A percentile compares a stretch with the other conserved stretches of the same genome.
Evolutionary conservation across 768 basidiomycete genomes (phyloP).

Genomic region (Pleurotus ostreatus): DNA sequence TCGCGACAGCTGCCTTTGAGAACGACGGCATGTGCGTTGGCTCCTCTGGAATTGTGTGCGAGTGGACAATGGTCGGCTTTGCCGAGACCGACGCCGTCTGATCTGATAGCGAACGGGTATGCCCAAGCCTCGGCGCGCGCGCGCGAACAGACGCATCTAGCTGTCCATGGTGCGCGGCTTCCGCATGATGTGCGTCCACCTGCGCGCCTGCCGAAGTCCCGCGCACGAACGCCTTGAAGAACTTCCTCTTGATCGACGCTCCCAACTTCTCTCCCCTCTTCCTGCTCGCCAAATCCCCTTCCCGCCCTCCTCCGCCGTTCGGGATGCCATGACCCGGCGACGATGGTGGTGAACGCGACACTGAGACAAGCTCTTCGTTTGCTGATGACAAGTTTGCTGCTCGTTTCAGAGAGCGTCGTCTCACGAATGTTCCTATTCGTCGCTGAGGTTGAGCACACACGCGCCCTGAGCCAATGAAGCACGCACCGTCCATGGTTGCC

Average conservation of each 20-base stretch:
- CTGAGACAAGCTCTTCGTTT: background rate
- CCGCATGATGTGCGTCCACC: too few relatives aligned
- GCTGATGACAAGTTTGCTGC: conserved; percentile 3
- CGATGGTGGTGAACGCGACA: background rate
- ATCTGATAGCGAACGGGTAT: background rate
- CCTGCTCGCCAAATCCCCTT: background rate
- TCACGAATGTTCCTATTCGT: background rate
- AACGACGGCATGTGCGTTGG: conserved; percentile 3
- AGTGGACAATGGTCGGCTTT: background rate
- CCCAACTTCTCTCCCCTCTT: conserved; percentile 15
- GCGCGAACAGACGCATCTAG: background rate
- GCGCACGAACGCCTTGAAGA: conserved; percentile 27
- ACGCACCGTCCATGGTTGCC: background rate
- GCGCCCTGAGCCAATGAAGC: background rate
- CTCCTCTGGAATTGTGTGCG: background rate
- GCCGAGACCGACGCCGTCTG: background rate
- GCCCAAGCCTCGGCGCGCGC: background rate
- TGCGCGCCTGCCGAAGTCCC: background rate
- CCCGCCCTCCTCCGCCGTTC: conserved; percentile 21
- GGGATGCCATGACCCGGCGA: conserved; percentile 11
- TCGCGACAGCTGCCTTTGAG: background rate
- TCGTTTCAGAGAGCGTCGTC: conserved; percentile 1
- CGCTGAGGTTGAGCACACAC: background rate
- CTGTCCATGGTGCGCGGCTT: too few relatives aligned
- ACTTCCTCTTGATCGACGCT: conserved; percentile 30